phyloP scores from a whole-genome alignment of 768 basidiomycete species.

The Suillus cothurnatus region DNA sequence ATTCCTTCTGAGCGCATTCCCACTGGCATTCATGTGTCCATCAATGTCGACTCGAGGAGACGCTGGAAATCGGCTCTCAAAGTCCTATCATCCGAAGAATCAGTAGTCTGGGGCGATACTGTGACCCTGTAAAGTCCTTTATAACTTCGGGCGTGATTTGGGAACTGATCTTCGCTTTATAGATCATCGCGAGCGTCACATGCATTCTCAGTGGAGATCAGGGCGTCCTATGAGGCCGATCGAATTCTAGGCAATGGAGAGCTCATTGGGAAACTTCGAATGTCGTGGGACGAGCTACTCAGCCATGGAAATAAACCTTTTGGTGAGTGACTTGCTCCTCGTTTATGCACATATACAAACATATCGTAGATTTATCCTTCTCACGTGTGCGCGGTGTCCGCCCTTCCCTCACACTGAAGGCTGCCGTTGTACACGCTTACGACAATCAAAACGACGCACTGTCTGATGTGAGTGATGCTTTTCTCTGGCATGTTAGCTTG shows the following conservation, averaged over 20 bases:
- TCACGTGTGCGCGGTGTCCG: too few relatives aligned
- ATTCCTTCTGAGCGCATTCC: background rate
- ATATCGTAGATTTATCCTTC: too few relatives aligned
- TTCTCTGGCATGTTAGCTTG: too few relatives aligned
- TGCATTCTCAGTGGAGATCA: background rate
- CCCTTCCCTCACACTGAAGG: too few relatives aligned
- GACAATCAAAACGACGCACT: too few relatives aligned
- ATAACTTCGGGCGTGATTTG: accelerated
- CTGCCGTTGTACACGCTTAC: too few relatives aligned
- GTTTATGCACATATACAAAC: background rate
- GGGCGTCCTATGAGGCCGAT: background rate
- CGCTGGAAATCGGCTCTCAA: background rate
- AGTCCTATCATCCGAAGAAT: background rate
- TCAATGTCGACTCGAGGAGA: background rate
- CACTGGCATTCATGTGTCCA: background rate
- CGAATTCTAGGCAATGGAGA: background rate
- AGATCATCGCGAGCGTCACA: background rate
- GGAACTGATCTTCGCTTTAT: background rate
- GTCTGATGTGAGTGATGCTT: too few relatives aligned
- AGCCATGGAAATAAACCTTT: background rate
- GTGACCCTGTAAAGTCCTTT: background rate
- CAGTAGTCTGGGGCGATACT: background rate
- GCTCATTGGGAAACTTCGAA: background rate
- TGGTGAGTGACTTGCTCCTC: background rate
- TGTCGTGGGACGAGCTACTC: background rate